These are phyloP conservation scores for Penicillium roqueforti DNA, from an alignment of 495 filamentous ascomycete species.

Conservation along the genomic window DNA sequence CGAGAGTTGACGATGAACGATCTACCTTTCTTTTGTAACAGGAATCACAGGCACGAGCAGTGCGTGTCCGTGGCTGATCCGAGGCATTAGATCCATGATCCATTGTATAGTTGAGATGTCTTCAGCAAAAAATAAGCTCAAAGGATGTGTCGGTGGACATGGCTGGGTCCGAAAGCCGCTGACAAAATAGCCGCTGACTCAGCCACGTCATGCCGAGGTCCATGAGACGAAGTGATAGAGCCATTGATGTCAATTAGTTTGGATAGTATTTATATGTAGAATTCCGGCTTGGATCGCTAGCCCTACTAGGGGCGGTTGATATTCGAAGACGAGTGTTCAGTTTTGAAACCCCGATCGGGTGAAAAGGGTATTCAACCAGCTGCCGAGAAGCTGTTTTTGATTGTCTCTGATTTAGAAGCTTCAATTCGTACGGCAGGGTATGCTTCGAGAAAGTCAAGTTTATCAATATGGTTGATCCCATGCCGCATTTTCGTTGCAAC, in stretches of 20 bases:
- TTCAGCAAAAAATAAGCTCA: slow-evolving; percentile 4
- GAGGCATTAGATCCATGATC: not conserved
- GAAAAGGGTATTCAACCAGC: too few species aligned
- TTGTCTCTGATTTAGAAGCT: too few species aligned
- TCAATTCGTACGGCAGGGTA: too few species aligned
- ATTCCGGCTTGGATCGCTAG: too few species aligned
- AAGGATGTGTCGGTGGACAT: not conserved
- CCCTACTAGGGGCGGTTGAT: too few species aligned
- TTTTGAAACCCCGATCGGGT: too few species aligned
- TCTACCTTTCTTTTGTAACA: slow-evolving; percentile 49
- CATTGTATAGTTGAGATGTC: slow-evolving; percentile 7
- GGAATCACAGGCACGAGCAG: slow-evolving; percentile 46
- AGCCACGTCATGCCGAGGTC: not conserved
- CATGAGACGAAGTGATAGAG: not conserved
- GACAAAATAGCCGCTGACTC: slow-evolving; percentile 7
- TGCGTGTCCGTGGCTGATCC: slow-evolving; percentile 26
- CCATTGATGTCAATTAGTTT: not conserved
- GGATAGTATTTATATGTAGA: not conserved
- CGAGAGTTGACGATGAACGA: not conserved
- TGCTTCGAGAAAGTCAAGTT: too few species aligned
- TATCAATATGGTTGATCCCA: too few species aligned
- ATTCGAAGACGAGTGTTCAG: too few species aligned
- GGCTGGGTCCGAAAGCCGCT: slow-evolving; percentile 11
- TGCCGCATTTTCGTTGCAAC: too few species aligned
- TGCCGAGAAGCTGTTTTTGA: too few species aligned